A percentile compares a stretch with the other conserved stretches of the same genome.
Evolutionary conservation across 2,329 filamentous ascomycete species (phyloP).

Genomic region (Emydomyces testavorans): DNA sequence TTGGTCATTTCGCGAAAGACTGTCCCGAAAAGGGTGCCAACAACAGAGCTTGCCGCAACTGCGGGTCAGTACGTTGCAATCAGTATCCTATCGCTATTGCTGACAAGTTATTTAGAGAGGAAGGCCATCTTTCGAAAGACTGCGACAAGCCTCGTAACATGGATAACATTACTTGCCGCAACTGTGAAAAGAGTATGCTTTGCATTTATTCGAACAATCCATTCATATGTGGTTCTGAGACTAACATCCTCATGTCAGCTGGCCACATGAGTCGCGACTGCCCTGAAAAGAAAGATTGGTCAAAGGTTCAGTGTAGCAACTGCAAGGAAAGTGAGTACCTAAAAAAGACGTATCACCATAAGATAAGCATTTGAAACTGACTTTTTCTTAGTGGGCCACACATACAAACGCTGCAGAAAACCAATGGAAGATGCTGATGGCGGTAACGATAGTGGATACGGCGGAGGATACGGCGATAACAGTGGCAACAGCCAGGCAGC

Average conservation of each 20-base stretch:
- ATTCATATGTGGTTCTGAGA: background rate
- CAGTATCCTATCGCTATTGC: background rate
- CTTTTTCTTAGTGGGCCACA: constrained; percentile 32
- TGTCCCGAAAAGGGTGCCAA: constrained; percentile 29
- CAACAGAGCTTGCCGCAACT: constrained; percentile 35
- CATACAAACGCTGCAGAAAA: constrained; percentile 29
- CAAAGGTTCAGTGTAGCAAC: constrained; percentile 36
- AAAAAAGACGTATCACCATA: background rate
- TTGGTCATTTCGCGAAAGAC: constrained; percentile 38
- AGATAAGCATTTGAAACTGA: constrained; percentile 12
- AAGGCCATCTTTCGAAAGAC: constrained; percentile 33
- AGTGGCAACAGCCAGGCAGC: constrained; percentile 10
- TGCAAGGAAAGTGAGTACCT: constrained; percentile 35
- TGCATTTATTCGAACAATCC: background rate
- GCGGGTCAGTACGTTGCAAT: constrained; percentile 26
- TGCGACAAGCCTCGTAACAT: constrained; percentile 35
- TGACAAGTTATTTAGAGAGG: constrained; percentile 28
- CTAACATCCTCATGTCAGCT: constrained; percentile 18
- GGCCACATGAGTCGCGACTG: constrained; percentile 38
- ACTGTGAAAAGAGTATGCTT: constrained; percentile 34
- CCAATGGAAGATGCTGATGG: constrained; percentile 16
- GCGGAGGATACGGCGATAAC: constrained; percentile 15
- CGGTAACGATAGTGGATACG: constrained; percentile 12
- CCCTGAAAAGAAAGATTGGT: constrained; percentile 34
- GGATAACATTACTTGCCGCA: constrained; percentile 34